Conservation (phyloP, 495 filamentous ascomycete genomes). For the Penicillium odoratum region DNA sequence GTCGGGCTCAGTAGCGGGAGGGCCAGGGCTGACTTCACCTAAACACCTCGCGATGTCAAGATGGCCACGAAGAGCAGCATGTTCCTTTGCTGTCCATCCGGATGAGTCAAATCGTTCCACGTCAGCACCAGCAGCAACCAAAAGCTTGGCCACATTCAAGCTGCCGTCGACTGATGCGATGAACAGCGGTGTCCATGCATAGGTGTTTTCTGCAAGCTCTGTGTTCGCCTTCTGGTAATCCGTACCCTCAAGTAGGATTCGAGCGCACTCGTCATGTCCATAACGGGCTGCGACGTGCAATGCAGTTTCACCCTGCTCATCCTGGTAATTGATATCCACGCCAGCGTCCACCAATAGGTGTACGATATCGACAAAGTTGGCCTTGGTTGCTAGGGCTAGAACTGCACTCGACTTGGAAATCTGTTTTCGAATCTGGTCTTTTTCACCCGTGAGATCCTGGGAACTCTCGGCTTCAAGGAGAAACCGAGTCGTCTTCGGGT, state of each 20-base stretch:
- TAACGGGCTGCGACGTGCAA: slow-evolving; percentile 90
- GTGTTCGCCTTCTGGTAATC: slow-evolving; percentile 68
- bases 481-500: slow-evolving; percentile 77
- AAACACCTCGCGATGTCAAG: slow-evolving; percentile 72
- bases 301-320: slow-evolving; percentile 89
- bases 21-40: slow-evolving; percentile 48
- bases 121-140: slow-evolving; percentile 76
- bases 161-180: slow-evolving; percentile 88
- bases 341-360: slow-evolving; percentile 84
- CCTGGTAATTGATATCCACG: slow-evolving; percentile 91
- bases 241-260: slow-evolving; percentile 68
- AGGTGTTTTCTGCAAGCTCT: slow-evolving; percentile 78
- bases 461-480: slow-evolving; percentile 74
- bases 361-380: slow-evolving; percentile 80
- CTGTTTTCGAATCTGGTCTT: slow-evolving; percentile 61
- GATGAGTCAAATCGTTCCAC: slow-evolving; percentile 74
- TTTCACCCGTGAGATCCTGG: slow-evolving; percentile 55
- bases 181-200: slow-evolving; percentile 91
- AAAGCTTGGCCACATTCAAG: slow-evolving; percentile 68
- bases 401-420: slow-evolving; percentile 87
- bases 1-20: slow-evolving; percentile 38
- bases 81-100: slow-evolving; percentile 93
- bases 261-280: slow-evolving; percentile 77
- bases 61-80: slow-evolving; percentile 87
- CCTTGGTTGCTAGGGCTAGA: slow-evolving; percentile 80